Evolutionary conservation across 176 grass and related monocot genomes (phyloP), one percentile per base, ranked within the genome.

Genomic region (Hyparrhenia diplandra): DNA sequence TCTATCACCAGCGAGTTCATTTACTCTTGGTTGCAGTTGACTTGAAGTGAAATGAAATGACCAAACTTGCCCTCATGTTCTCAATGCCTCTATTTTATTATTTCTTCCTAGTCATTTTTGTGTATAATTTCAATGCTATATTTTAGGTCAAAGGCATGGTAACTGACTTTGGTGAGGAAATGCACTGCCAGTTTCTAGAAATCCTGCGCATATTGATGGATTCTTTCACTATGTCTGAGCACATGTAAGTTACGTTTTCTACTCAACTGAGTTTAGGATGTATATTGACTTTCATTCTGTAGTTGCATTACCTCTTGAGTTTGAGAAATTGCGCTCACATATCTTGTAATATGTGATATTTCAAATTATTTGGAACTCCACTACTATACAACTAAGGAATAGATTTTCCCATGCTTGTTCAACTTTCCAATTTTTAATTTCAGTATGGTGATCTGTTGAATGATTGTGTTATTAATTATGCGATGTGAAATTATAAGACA

Each of bases 101-200:
- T 73, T 76, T 54, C 55, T 77, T 14, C 34, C 29, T 51, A 59
- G 35, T 2, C 69, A 65, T 81, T 46, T 77, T 59, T 75, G 71
- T 80, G 76, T 21, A 34, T 47, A 62, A 76, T 58, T 46, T 17
- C 12, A 69, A 11, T 29, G 55, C 29, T 63, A 84, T 47, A 89
- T 87, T 79, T 82, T 89, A 99, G 97, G 97, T 99, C 67, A 91
- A 93, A 82, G 97, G 93, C 58, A 99, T 99, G 91, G 85, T 93
- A 77, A 96, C 88, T 58, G 93, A 99, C 37, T 91, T 99, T 36
- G 87, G 97, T 72, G 97, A 99, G 89, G 88, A 93, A 77, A 93
- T 99, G 97, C 97, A 96, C 75, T 99, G 93, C 45, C 97, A 96
- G 64, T 99, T 99, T 80, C 93, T 92, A 75, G 97, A 99, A 88